These are phyloP conservation scores for Rhodosporidiobolus odoratus DNA, from an alignment of 768 basidiomycete genomes.

Conservation along the genomic window DNA sequence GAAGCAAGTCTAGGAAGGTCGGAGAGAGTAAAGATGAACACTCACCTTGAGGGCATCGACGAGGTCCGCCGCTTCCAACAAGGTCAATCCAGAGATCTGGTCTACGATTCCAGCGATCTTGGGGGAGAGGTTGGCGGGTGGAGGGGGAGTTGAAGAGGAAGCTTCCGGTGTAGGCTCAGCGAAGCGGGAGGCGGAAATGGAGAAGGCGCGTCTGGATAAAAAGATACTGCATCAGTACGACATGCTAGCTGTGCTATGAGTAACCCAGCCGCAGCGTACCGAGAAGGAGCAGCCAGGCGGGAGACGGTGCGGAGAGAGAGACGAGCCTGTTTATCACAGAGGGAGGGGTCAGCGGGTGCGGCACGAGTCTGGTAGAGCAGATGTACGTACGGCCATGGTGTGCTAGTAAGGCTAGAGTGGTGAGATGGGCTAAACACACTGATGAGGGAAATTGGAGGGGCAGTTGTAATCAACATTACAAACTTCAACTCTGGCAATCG, in stretches of 20 bases:
- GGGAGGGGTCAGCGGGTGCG: too few species aligned
- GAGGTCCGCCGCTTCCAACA: slow-evolving; percentile 91
- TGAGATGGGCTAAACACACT: too few species aligned
- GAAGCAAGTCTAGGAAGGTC: not conserved
- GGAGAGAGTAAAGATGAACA: slow-evolving; percentile 34
- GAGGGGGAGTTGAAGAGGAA: slow-evolving; percentile 12
- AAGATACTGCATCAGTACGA: not conserved
- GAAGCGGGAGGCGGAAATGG: not conserved
- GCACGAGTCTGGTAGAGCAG: too few species aligned
- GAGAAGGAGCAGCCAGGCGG: too few species aligned
- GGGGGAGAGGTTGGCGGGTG: slow-evolving; percentile 45
- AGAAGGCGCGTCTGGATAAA: not conserved
- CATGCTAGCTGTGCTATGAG: not conserved
- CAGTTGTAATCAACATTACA: too few species aligned
- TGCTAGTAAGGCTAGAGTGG: too few species aligned
- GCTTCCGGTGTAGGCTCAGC: slow-evolving; percentile 5
- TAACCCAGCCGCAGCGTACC: too few species aligned
- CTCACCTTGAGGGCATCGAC: slow-evolving; percentile 86
- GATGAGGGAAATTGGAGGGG: too few species aligned
- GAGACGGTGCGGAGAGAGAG: too few species aligned
- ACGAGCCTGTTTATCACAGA: too few species aligned
- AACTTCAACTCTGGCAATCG: too few species aligned
- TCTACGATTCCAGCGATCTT: slow-evolving; percentile 79
- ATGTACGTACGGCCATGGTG: too few species aligned
- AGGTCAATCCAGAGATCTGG: slow-evolving; percentile 77